Percentiles rank a stretch among this genome's conserved stretches.
phyloP scores from a whole-genome alignment of 495 filamentous ascomycete genomes.

The Neurospora tetraspora region DNA sequence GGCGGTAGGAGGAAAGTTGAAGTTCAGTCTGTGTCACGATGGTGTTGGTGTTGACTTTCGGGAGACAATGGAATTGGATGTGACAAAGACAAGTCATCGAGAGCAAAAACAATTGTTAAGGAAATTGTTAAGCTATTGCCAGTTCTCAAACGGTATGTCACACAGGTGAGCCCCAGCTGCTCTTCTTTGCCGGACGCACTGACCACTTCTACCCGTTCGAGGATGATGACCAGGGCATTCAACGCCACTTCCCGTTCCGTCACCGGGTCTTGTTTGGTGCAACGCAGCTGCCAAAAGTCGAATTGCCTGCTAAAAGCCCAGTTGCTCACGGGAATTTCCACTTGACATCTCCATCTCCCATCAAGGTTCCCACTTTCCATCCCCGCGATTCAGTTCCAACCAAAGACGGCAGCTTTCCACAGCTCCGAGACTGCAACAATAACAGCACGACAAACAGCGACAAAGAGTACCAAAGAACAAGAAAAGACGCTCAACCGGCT shows the following conservation, averaged over 20 bases:
- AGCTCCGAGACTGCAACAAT: not conserved
- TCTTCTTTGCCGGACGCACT: not conserved
- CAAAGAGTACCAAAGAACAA: not conserved
- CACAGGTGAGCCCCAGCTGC: not conserved
- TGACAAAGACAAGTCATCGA: not conserved
- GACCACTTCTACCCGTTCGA: not conserved
- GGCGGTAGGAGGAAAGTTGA: not conserved
- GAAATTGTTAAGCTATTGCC: not conserved
- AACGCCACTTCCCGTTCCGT: not conserved
- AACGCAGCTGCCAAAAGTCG: not conserved
- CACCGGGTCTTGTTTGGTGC: not conserved
- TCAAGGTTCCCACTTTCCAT: not conserved
- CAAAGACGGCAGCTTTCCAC: not conserved
- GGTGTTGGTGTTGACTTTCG: not conserved
- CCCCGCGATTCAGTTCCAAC: not conserved
- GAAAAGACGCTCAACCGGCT: not conserved
- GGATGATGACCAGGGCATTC: not conserved
- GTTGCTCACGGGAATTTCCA: not conserved
- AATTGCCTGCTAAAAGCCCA: not conserved
- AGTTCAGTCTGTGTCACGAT: not conserved
- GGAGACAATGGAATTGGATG: not conserved
- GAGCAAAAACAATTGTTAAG: not conserved
- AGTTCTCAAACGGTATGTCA: not conserved
- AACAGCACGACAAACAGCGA: not conserved
- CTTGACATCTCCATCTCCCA: not conserved